Conservation (phyloP, 768 basidiomycete species). For the Asterophora lycoperdoides region DNA sequence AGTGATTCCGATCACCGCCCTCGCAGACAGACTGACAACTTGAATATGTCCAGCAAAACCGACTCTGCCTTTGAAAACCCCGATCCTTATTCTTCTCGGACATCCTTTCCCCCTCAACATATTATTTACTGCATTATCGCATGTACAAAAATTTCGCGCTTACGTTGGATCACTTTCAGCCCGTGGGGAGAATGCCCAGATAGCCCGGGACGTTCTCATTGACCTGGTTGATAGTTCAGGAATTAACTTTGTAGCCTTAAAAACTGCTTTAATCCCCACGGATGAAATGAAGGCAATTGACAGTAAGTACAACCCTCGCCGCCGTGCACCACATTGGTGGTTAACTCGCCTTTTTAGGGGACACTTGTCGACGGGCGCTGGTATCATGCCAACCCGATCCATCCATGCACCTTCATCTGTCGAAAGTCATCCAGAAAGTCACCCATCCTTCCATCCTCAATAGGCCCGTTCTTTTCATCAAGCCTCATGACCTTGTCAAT, state of each 20-base stretch:
- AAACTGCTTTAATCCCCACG: slow-evolving; percentile 39
- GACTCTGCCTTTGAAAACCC: slow-evolving; percentile 22
- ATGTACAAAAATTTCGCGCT: slow-evolving; percentile 56
- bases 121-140: slow-evolving; percentile 44
- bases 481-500: slow-evolving; percentile 66
- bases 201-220: slow-evolving; percentile 57
- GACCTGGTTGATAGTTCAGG: slow-evolving; percentile 66
- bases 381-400: slow-evolving; percentile 56
- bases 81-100: slow-evolving; percentile 52
- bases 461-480: slow-evolving; percentile 68
- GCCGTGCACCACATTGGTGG: neutral
- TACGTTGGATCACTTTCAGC: slow-evolving; percentile 51
- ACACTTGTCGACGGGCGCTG: slow-evolving; percentile 48
- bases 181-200: slow-evolving; percentile 56
- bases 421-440: slow-evolving; percentile 42
- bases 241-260: slow-evolving; percentile 52
- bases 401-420: slow-evolving; percentile 39
- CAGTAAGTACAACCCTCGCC: slow-evolving; percentile 22
- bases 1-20: neutral
- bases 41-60: neutral
- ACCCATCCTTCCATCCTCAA: slow-evolving; percentile 48
- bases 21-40: slow-evolving; percentile 5
- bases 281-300: slow-evolving; percentile 31
- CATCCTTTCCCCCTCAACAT: slow-evolving; percentile 60
- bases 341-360: slow-evolving; percentile 33